A percentile compares a stretch with the other conserved stretches of the same genome.
phyloP scores from a whole-genome alignment of 1,139 yeast species.

The Magnusiomyces sp. region DNA sequence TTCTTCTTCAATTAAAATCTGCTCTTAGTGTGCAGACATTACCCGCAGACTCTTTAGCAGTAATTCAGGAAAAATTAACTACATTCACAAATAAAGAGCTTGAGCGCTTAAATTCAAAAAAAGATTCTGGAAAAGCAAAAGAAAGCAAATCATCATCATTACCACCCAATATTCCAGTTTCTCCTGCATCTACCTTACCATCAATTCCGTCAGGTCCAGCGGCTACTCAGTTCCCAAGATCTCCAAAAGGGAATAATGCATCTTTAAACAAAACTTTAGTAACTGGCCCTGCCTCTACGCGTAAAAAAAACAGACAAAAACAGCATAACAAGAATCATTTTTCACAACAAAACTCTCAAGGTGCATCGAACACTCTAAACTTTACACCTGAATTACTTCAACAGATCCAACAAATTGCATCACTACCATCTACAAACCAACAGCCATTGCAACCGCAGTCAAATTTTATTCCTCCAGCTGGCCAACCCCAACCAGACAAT shows the following conservation, averaged over 20 bases:
- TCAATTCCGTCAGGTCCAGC: conserved; percentile 18
- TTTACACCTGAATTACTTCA: conserved; percentile 8
- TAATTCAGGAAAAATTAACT: conserved; percentile 38
- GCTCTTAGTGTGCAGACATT: conserved; percentile 28
- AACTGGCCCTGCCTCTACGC: not conserved
- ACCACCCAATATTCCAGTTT: conserved; percentile 16
- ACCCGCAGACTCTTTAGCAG: conserved; percentile 34
- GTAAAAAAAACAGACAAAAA: not conserved
- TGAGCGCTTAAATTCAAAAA: conserved; percentile 17
- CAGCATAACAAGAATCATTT: no score
- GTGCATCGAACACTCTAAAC: not conserved
- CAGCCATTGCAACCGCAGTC: conserved; percentile 19
- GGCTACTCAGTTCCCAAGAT: not conserved
- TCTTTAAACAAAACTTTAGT: not conserved
- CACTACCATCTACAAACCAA: conserved; percentile 17
- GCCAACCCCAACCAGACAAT: not conserved
- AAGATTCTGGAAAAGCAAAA: conserved; percentile 24
- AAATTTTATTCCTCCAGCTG: conserved; percentile 8
- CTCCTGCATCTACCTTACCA: conserved; percentile 18
- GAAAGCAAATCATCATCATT: conserved; percentile 20
- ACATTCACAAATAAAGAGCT: conserved; percentile 26
- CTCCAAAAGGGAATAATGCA: not conserved
- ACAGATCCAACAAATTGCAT: conserved; percentile 7
- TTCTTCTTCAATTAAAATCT: conserved; percentile 28
- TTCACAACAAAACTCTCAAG: not conserved